Evolutionary conservation across 257 asterid genomes (phyloP).

Genomic region (Nicotiana undulata): DNA sequence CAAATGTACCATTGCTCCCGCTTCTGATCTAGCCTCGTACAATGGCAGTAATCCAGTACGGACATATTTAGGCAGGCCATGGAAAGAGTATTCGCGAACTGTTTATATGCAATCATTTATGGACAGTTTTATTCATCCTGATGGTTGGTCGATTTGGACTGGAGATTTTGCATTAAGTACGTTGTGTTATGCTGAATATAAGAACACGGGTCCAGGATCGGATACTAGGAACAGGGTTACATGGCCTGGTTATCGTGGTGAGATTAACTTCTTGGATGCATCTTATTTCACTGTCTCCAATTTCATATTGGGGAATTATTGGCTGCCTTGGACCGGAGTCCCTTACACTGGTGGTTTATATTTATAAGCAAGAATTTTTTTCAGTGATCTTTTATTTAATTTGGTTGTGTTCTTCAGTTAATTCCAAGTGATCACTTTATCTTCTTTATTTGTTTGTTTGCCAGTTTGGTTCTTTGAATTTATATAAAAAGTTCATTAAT

Average conservation of each 20-base stretch:
- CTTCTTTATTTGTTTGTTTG: background rate
- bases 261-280: background rate
- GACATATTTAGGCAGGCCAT: slow-evolving; percentile 11
- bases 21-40: background rate
- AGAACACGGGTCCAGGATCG: slow-evolving; percentile 2
- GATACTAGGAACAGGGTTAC: background rate
- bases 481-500: background rate
- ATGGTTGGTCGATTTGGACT: slow-evolving; percentile 12
- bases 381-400: background rate
- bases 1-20: background rate
- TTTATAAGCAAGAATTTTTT: background rate
- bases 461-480: background rate
- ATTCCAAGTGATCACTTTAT: background rate
- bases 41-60: background rate
- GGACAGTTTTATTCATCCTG: slow-evolving; percentile 11
- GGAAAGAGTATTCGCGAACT: slow-evolving; percentile 1
- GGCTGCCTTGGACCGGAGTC: slow-evolving; percentile 10
- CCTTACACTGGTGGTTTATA: slow-evolving; percentile 5
- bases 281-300: background rate
- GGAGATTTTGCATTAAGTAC: background rate
- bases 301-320: slow-evolving; percentile 1
- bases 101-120: slow-evolving; percentile 4
- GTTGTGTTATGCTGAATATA: slow-evolving; percentile 1
- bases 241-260: slow-evolving; percentile 4
- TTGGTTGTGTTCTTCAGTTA: background rate